Percentiles rank a stretch among this genome's conserved stretches.
Evolutionary conservation across 306 rosid genomes (phyloP).

Genomic region (Trifolium pratense): DNA sequence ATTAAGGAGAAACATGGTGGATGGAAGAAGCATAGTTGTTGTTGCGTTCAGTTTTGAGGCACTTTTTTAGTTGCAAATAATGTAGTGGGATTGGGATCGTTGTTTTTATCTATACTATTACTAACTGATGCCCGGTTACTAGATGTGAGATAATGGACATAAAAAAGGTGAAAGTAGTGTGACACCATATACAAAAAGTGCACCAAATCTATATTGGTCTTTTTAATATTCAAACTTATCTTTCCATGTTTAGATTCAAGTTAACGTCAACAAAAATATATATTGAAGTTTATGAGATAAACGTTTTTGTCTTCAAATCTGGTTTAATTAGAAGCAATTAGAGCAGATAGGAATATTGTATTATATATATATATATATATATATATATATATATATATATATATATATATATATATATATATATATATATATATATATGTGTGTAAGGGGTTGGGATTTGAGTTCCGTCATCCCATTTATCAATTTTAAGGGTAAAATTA

Average conservation of each 20-base stretch:
- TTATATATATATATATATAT: too few relatives aligned
- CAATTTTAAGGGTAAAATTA: too few relatives aligned
- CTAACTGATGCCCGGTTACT: neutral
- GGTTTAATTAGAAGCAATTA: neutral
- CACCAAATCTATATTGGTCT: neutral
- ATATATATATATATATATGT: too few relatives aligned
- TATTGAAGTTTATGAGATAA: neutral
- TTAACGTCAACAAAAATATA: neutral
- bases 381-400: too few relatives aligned
- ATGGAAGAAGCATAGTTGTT: conserved; percentile 5
- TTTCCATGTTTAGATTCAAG: neutral
- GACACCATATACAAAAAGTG: conserved; percentile 6
- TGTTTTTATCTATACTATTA: conserved; percentile 39
- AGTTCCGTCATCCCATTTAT: too few relatives aligned
- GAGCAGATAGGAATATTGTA: too few relatives aligned
- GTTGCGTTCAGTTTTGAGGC: conserved; percentile 44
- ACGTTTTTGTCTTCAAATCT: neutral
- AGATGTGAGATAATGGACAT: neutral
- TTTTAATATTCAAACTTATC: neutral
- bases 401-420: too few relatives aligned
- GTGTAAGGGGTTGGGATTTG: too few relatives aligned
- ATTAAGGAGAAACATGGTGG: conserved; percentile 15
- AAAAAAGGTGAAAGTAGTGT: conserved; percentile 19
- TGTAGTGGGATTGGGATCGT: conserved; percentile 35
- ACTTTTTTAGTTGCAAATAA: conserved; percentile 39